These are phyloP conservation scores for Leccinellum luteum DNA, from an alignment of 768 basidiomycete species.

Conservation along the genomic window DNA sequence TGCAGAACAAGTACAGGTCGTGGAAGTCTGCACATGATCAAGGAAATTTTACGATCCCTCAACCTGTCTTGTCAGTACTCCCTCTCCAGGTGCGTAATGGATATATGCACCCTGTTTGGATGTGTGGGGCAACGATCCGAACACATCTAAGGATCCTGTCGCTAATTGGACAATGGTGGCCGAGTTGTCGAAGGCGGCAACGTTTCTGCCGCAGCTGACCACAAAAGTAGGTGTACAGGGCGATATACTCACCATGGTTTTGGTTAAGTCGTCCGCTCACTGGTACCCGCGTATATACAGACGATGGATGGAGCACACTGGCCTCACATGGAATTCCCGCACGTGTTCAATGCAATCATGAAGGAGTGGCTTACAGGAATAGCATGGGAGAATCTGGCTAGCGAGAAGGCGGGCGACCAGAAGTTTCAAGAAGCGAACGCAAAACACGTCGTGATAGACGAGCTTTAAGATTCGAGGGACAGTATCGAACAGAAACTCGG, in stretches of 20 bases:
- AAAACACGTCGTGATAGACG: constrained; percentile 4
- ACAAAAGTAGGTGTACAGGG: constrained; percentile 30
- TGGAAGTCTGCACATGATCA: constrained; percentile 39
- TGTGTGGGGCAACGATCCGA: neutral
- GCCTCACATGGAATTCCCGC: constrained; percentile 62
- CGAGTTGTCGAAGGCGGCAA: constrained; percentile 23
- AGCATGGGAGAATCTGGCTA: neutral
- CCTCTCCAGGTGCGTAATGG: constrained; percentile 34
- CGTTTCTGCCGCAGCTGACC: constrained; percentile 35
- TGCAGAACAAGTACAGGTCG: constrained; percentile 38
- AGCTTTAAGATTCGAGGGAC: constrained; percentile 13
- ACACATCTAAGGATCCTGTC: constrained; percentile 38
- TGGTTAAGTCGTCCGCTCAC: constrained; percentile 32
- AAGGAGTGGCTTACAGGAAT: constrained; percentile 47
- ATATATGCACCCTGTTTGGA: neutral
- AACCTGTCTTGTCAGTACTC: constrained; percentile 40
- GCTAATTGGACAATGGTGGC: constrained; percentile 41
- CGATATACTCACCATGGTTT: no score
- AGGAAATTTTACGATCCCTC: constrained; percentile 42
- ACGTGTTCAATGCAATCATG: constrained; percentile 49
- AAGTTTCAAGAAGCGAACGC: neutral
- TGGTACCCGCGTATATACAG: constrained; percentile 37
- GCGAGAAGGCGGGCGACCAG: neutral
- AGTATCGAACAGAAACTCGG: neutral
- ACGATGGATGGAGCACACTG: constrained; percentile 59